A percentile compares a stretch with the other conserved stretches of the same genome.
phyloP scores from a whole-genome alignment of 2,329 filamentous ascomycete species.

The Diaporthe caulivora region DNA sequence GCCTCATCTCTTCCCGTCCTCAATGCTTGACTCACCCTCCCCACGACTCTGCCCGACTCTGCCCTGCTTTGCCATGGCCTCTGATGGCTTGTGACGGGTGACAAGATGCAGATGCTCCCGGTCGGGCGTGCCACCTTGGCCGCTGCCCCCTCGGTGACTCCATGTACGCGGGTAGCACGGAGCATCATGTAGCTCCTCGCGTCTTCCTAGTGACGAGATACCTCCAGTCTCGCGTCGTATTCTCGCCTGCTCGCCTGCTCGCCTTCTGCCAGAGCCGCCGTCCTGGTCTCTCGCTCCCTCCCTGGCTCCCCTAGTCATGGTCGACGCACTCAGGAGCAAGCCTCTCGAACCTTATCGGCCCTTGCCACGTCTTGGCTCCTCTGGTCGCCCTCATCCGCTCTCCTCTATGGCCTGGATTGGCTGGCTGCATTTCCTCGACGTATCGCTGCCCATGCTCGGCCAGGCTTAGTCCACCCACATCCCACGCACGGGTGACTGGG shows the following conservation, averaged over 20 bases:
- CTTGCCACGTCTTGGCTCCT: conserved; percentile 25
- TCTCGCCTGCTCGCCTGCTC: background rate
- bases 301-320: conserved; percentile 13
- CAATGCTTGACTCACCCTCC: conserved; percentile 43
- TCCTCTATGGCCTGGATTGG: background rate
- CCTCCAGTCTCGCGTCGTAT: background rate
- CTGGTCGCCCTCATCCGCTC: conserved; percentile 4
- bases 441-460: conserved; percentile 19
- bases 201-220: background rate
- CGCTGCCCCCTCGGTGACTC: background rate
- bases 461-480: conserved; percentile 3
- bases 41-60: conserved; percentile 1
- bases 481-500: background rate
- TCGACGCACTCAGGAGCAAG: background rate
- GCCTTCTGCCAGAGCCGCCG: too few species aligned
- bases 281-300: background rate
- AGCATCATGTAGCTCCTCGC: background rate
- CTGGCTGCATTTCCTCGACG: conserved; percentile 6
- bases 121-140: background rate
- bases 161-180: background rate
- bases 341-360: conserved; percentile 17
- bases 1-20: conserved; percentile 50
- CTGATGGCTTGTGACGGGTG: background rate
- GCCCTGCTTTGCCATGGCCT: background rate
- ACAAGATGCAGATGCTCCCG: conserved; percentile 17